These are phyloP conservation scores for Epichloe baconii DNA, from an alignment of 2,329 filamentous ascomycete species.

Conservation along the genomic window DNA sequence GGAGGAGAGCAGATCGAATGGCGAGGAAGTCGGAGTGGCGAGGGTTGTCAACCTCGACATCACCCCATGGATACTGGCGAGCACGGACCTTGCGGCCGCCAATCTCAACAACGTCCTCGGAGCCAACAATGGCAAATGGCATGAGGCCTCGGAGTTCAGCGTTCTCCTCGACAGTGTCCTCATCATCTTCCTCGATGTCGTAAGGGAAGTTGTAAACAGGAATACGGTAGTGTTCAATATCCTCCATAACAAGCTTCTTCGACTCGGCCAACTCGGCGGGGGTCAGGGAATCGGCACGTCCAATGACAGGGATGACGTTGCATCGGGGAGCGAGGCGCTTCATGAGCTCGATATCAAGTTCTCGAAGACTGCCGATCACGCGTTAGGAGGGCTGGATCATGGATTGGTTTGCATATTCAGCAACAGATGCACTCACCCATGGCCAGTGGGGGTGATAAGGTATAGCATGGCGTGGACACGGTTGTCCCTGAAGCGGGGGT, in stretches of 20 bases:
- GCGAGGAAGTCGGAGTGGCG: slow-evolving; percentile 97
- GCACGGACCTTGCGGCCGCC: slow-evolving; percentile 85
- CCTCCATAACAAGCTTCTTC: slow-evolving; percentile 99
- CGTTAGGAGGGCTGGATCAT: slow-evolving; percentile 1
- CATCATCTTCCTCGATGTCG: slow-evolving; percentile 98
- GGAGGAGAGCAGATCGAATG: slow-evolving; percentile 87
- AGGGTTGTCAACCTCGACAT: slow-evolving; percentile 98
- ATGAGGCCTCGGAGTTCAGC: slow-evolving; percentile 93
- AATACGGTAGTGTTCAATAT: slow-evolving; percentile 99
- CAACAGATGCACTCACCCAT: slow-evolving; percentile 49
- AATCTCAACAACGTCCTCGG: slow-evolving; percentile 89
- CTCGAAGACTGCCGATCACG: slow-evolving; percentile 57
- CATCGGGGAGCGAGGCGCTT: slow-evolving; percentile 95
- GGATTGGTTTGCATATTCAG: background rate
- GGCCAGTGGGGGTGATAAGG: slow-evolving; percentile 97
- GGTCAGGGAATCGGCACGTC: slow-evolving; percentile 94
- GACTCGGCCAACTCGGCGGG: slow-evolving; percentile 94
- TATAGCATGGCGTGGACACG: slow-evolving; percentile 96
- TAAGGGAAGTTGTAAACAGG: slow-evolving; percentile 99
- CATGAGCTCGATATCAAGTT: slow-evolving; percentile 99
- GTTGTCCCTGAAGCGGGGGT: slow-evolving; percentile 98
- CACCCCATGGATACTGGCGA: slow-evolving; percentile 96
- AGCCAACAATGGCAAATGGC: slow-evolving; percentile 98
- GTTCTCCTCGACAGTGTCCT: slow-evolving; percentile 98
- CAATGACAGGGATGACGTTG: slow-evolving; percentile 98